Percentiles rank a stretch among this genome's conserved stretches.
Conservation (phyloP, 768 basidiomycete genomes). For the Tylopilus plumbeoviolaceoides region DNA sequence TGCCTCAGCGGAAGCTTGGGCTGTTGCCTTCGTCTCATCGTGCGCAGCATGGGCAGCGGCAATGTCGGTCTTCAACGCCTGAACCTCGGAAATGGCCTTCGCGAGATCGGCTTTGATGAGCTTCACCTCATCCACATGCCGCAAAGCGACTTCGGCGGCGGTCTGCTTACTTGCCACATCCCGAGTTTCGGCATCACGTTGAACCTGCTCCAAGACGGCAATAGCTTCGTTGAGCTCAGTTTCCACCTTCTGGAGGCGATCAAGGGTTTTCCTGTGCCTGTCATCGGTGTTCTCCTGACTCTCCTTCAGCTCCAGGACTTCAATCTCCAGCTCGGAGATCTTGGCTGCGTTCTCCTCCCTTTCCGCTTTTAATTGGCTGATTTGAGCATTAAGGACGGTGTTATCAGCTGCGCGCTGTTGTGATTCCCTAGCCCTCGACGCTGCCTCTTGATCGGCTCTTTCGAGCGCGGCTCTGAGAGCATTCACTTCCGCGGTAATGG, state of each 20-base stretch:
- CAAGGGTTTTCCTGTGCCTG: constrained; percentile 42
- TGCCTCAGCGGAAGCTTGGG: constrained; percentile 42
- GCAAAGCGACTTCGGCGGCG: constrained; percentile 37
- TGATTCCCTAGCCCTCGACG: constrained; percentile 42
- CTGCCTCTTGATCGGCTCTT: constrained; percentile 44
- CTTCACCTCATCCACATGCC: constrained; percentile 46
- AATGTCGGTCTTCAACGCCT: constrained; percentile 46
- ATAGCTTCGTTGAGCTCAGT: constrained; percentile 48
- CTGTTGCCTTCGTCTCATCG: constrained; percentile 45
- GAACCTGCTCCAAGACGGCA: constrained; percentile 44
- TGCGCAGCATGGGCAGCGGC: constrained; percentile 41
- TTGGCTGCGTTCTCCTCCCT: constrained; percentile 68
- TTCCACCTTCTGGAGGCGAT: constrained; percentile 49
- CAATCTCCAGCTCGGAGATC: constrained; percentile 78
- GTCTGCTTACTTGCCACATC: constrained; percentile 42
- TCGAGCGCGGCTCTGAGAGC: constrained; percentile 48
- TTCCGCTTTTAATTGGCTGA: constrained; percentile 53
- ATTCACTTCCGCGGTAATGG: constrained; percentile 49
- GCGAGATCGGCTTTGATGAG: constrained; percentile 42
- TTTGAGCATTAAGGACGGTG: constrained; percentile 44
- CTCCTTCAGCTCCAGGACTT: constrained; percentile 75
- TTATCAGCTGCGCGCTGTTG: constrained; percentile 43
- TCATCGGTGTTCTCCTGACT: constrained; percentile 63
- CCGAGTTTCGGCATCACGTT: constrained; percentile 44
- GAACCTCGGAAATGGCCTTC: constrained; percentile 41